Evolutionary conservation across 176 grass and related monocot species (phyloP).

Genomic region (Phoenix roebelenii): DNA sequence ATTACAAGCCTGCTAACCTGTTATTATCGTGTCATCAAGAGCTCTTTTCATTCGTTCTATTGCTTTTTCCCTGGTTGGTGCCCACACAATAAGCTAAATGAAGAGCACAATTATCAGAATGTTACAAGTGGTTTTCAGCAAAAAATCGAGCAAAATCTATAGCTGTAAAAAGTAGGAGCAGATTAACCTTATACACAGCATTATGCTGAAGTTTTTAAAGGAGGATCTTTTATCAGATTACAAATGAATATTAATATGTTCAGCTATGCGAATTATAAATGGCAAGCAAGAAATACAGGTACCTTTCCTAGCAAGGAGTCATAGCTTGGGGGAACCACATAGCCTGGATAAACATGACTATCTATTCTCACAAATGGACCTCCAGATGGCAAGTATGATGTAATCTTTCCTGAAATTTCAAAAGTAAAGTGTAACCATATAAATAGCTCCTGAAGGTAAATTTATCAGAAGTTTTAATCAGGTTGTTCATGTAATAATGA

Average conservation of each 20-base stretch:
- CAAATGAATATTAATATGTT: no score
- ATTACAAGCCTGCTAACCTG: slow-evolving; percentile 19
- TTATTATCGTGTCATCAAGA: slow-evolving; percentile 39
- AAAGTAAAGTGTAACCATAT: no score
- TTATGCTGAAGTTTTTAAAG: no score
- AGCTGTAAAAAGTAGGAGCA: no score
- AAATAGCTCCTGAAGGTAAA: no score
- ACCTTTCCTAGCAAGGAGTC: slow-evolving; percentile 48
- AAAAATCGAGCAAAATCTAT: no score
- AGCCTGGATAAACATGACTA: slow-evolving; percentile 49
- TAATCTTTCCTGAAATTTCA: slow-evolving; percentile 37
- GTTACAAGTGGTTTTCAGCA: no score
- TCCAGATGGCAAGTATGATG: slow-evolving; percentile 46
- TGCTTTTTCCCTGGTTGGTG: slow-evolving; percentile 47
- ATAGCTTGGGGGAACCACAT: slow-evolving; percentile 46
- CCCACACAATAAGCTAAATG: slow-evolving; percentile 45
- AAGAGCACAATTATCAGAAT: slow-evolving; percentile 10
- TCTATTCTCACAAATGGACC: slow-evolving; percentile 58
- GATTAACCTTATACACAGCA: no score
- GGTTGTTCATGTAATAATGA: no score
- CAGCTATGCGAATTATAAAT: no score
- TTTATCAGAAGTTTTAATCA: no score
- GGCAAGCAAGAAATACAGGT: background rate
- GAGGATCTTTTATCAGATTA: no score
- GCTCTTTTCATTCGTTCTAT: slow-evolving; percentile 55